Percentiles rank a stretch among this genome's conserved stretches.
Evolutionary conservation across 805 yeast species (phyloP).

Genomic region (Kuraishia floccosa): DNA sequence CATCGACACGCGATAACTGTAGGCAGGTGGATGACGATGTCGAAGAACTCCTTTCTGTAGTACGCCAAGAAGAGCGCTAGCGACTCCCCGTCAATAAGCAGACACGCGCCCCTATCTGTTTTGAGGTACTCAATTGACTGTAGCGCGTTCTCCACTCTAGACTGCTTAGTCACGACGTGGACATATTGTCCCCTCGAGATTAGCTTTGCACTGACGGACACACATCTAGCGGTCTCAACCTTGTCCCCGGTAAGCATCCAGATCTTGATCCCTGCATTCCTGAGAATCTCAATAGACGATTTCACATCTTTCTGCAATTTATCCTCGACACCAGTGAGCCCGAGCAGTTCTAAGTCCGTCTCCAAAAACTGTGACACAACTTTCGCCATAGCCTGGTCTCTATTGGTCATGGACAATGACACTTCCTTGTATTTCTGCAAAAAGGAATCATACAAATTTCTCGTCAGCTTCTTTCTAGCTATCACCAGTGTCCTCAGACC

Average conservation of each 20-base stretch:
- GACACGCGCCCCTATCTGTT: constrained; percentile 54
- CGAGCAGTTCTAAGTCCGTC: constrained; percentile 72
- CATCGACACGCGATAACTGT: constrained; percentile 98
- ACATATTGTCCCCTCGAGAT: constrained; percentile 91
- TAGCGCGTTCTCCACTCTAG: constrained; percentile 55
- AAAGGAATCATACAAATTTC: constrained; percentile 49
- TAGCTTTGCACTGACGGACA: constrained; percentile 88
- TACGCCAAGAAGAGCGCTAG: constrained; percentile 55
- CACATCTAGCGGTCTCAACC: constrained; percentile 97
- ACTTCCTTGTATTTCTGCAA: constrained; percentile 58
- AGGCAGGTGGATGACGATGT: constrained; percentile 67
- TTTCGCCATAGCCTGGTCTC: constrained; percentile 65
- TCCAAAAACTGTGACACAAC: constrained; percentile 66
- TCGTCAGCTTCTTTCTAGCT: constrained; percentile 66
- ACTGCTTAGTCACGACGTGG: constrained; percentile 67
- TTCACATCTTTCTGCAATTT: constrained; percentile 87
- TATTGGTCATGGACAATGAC: constrained; percentile 61
- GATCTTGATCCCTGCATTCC: constrained; percentile 94
- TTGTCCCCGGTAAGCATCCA: constrained; percentile 99
- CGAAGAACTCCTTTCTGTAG: constrained; percentile 64
- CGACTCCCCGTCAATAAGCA: constrained; percentile 91
- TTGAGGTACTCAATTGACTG: constrained; percentile 64
- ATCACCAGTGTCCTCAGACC: constrained; percentile 92
- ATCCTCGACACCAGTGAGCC: constrained; percentile 96
- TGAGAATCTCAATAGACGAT: constrained; percentile 77